These are phyloP conservation scores for Chrysoporthe deuterocubensis DNA, from an alignment of 2,329 filamentous ascomycete species.

Conservation along the genomic window DNA sequence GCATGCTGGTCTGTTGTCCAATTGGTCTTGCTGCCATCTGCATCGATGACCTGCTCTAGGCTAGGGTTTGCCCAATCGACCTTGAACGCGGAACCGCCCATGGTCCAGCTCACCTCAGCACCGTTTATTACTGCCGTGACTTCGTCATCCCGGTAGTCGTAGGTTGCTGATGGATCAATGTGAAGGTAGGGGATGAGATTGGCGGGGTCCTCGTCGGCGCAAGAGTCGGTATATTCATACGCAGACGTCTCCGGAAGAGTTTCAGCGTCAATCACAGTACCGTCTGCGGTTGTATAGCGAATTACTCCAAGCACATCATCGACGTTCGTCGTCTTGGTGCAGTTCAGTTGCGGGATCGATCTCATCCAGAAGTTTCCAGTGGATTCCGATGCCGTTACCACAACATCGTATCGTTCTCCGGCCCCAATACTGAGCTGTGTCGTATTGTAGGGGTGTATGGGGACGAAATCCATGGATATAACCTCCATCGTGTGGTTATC, in stretches of 20 bases:
- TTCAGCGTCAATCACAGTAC: constrained; percentile 9
- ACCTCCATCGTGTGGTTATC: constrained; percentile 22
- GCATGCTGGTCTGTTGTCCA: constrained; percentile 10
- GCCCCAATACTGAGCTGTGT: constrained; percentile 15
- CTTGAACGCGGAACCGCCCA: constrained; percentile 2
- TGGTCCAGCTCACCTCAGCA: constrained; percentile 1
- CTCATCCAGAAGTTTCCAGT: constrained; percentile 20
- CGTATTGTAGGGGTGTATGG: constrained; percentile 19
- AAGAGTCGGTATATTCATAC: constrained; percentile 10
- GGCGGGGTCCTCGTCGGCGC: constrained; percentile 12
- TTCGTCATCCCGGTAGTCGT: constrained; percentile 8
- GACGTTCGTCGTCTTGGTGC: constrained; percentile 12
- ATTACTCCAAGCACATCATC: constrained; percentile 7
- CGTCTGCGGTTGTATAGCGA: constrained; percentile 5
- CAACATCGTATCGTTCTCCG: constrained; percentile 18
- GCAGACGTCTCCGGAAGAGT: background rate
- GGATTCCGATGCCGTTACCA: constrained; percentile 6
- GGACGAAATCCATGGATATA: constrained; percentile 15
- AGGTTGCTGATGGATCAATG: background rate
- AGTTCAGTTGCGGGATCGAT: constrained; percentile 6
- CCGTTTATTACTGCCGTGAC: constrained; percentile 2
- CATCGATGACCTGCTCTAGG: background rate
- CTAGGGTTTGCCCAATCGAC: constrained; percentile 4
- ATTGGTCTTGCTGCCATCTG: constrained; percentile 4
- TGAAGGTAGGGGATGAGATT: constrained; percentile 3